Conservation (phyloP, 2,329 filamentous ascomycete species). For the Paracoccidioides brasiliensis region DNA sequence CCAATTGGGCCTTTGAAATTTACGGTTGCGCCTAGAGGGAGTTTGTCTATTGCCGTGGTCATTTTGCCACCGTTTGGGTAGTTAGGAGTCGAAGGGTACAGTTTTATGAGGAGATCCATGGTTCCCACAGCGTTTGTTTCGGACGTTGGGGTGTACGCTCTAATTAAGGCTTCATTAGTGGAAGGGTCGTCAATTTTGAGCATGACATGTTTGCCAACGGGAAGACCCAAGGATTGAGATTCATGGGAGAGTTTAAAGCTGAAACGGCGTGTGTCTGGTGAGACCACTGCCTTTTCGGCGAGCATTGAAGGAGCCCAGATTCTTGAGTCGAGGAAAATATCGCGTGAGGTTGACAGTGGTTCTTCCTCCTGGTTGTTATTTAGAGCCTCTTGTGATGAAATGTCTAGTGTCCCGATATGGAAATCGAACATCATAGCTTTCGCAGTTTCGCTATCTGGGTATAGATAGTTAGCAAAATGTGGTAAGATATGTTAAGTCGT, state of each 20-base stretch:
- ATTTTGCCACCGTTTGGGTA: constrained; percentile 53
- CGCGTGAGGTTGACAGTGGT: constrained; percentile 33
- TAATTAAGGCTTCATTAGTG: constrained; percentile 55
- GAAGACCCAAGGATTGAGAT: constrained; percentile 59
- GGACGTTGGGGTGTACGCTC: constrained; percentile 77
- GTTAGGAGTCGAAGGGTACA: constrained; percentile 51
- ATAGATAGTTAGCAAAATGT: constrained; percentile 13
- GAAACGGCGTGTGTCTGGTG: constrained; percentile 69
- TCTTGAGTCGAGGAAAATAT: constrained; percentile 58
- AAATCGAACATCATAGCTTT: constrained; percentile 80
- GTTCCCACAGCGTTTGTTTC: constrained; percentile 46
- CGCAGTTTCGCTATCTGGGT: constrained; percentile 75
- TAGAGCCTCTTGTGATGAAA: constrained; percentile 42
- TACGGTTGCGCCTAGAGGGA: constrained; percentile 58
- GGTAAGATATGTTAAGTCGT: not conserved
- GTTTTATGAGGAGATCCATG: constrained; percentile 67
- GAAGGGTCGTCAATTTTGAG: constrained; percentile 61
- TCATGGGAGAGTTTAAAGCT: constrained; percentile 63
- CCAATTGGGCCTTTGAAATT: constrained; percentile 85
- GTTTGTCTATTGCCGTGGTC: constrained; percentile 62
- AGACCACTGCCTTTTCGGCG: constrained; percentile 54
- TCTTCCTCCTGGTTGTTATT: constrained; percentile 31
- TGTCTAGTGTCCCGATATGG: constrained; percentile 68
- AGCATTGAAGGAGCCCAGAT: constrained; percentile 63
- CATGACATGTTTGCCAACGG: constrained; percentile 78